A percentile compares a stretch with the other conserved stretches of the same genome.
These are phyloP conservation scores for Eutrema japonicum DNA, from an alignment of 345 rosid species.

Conservation along the genomic window DNA sequence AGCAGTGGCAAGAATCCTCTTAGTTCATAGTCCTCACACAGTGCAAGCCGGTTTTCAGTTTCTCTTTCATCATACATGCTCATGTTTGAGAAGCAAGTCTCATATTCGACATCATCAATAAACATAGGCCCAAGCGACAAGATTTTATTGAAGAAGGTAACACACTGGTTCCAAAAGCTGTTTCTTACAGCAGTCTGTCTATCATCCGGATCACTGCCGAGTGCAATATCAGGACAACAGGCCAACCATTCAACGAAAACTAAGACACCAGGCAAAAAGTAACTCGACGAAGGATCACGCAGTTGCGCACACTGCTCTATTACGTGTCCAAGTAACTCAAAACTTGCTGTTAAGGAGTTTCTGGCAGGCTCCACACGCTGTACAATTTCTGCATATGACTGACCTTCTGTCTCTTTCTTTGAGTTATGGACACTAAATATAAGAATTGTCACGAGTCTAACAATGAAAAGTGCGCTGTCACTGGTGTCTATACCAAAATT, in stretches of 20 bases:
- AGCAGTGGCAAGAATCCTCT: conserved; percentile 87
- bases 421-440: conserved; percentile 74
- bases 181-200: conserved; percentile 62
- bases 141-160: conserved; percentile 70
- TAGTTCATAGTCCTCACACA: conserved; percentile 93
- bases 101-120: conserved; percentile 73
- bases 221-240: conserved; percentile 76
- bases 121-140: conserved; percentile 54
- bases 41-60: conserved; percentile 82
- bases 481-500: conserved; percentile 69
- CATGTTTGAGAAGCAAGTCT: conserved; percentile 84
- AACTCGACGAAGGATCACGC: conserved; percentile 76
- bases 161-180: conserved; percentile 72
- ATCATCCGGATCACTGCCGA: conserved; percentile 70
- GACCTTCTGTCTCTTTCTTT: conserved; percentile 77
- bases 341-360: conserved; percentile 79
- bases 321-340: conserved; percentile 69
- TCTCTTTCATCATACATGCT: conserved; percentile 90
- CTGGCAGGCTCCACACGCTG: conserved; percentile 87
- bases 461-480: conserved; percentile 71
- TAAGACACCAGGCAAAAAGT: conserved; percentile 74
- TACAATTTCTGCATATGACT: conserved; percentile 87
- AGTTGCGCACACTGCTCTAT: conserved; percentile 68
- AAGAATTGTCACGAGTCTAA: conserved; percentile 72
- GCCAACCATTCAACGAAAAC: conserved; percentile 96